A percentile compares a stretch with the other conserved stretches of the same genome.
These are phyloP conservation scores for Calonectria henricotiae DNA, from an alignment of 2,329 filamentous ascomycete genomes.

Conservation along the genomic window DNA sequence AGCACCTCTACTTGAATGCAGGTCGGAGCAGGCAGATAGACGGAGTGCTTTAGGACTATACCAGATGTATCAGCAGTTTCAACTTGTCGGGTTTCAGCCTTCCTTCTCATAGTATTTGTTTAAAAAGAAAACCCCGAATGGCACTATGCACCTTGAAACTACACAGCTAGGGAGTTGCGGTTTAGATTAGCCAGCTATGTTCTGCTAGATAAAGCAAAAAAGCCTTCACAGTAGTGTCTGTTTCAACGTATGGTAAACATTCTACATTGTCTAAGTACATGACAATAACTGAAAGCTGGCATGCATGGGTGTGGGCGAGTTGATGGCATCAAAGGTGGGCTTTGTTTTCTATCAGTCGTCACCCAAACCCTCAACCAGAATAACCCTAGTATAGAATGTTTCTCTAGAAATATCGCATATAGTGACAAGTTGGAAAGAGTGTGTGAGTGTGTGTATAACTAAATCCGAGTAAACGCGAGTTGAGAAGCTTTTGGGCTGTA, in stretches of 20 bases:
- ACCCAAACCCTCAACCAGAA: too few species aligned
- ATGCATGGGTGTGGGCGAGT: too few species aligned
- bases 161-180: not conserved
- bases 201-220: not conserved
- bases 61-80: conserved; percentile 3
- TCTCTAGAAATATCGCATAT: too few species aligned
- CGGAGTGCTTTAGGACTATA: conserved; percentile 3
- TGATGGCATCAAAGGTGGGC: too few species aligned
- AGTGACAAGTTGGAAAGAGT: too few species aligned
- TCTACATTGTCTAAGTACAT: not conserved
- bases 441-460: too few species aligned
- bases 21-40: conserved; percentile 20
- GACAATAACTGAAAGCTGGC: not conserved
- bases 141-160: not conserved
- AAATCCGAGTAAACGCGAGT: too few species aligned
- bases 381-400: too few species aligned
- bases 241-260: not conserved
- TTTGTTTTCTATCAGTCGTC: too few species aligned
- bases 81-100: not conserved
- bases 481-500: too few species aligned
- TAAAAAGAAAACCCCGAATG: not conserved
- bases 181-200: not conserved
- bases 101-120: not conserved
- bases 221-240: not conserved
- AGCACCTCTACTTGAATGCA: not conserved